Percentiles rank a stretch among this genome's conserved stretches.
Evolutionary conservation across 352 stramenopile genomes (phyloP).

Genomic region (Hyaloperonospora arabidopsidis): DNA sequence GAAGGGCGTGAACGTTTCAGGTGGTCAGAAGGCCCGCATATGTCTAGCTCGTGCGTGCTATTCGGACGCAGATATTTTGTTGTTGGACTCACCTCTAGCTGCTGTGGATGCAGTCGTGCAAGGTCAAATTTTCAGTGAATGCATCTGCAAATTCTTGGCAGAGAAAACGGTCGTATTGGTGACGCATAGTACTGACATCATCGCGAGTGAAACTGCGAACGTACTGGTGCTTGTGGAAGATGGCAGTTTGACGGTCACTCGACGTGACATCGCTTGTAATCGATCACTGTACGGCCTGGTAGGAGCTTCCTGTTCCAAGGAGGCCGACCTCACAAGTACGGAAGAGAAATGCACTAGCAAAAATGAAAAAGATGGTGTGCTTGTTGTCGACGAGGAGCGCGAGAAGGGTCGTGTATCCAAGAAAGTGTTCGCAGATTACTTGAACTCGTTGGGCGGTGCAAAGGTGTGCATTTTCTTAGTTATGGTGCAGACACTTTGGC

Average conservation of each 20-base stretch:
- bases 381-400: constrained; percentile 41
- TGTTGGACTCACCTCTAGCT: constrained; percentile 89
- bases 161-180: constrained; percentile 82
- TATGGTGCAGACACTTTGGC: constrained; percentile 23
- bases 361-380: constrained; percentile 7
- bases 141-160: constrained; percentile 26
- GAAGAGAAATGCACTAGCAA: constrained; percentile 1
- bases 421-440: constrained; percentile 35
- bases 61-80: constrained; percentile 29
- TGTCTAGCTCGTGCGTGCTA: constrained; percentile 60
- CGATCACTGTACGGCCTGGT: constrained; percentile 10
- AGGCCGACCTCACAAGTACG: constrained; percentile 7
- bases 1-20: constrained; percentile 90
- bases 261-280: constrained; percentile 6
- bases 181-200: constrained; percentile 83
- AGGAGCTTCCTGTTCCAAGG: constrained; percentile 2
- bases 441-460: constrained; percentile 31
- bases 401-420: constrained; percentile 36
- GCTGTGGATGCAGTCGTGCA: constrained; percentile 92
- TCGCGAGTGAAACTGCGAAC: constrained; percentile 26
- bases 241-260: constrained; percentile 15
- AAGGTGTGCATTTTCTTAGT: constrained; percentile 20
- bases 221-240: constrained; percentile 25
- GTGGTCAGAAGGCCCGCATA: constrained; percentile 87
- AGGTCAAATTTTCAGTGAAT: constrained; percentile 76